phyloP scores from a whole-genome alignment of 1,284 basidiomycete genomes.

The Austroboletus rostrupii region DNA sequence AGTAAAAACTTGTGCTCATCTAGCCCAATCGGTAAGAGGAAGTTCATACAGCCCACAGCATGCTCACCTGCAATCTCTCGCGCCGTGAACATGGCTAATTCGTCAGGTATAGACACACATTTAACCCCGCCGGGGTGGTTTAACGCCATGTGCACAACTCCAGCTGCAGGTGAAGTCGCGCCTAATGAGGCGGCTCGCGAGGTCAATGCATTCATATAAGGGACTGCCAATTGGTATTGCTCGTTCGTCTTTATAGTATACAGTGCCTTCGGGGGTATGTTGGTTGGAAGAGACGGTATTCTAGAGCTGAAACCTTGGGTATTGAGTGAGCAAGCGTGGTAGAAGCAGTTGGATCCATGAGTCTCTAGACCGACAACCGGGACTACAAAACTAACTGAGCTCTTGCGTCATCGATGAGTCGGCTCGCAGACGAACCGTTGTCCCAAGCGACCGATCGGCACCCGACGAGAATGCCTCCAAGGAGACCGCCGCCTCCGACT shows the following conservation, averaged over 20 bases:
- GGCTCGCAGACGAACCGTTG: slow-evolving; percentile 42
- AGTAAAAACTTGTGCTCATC: slow-evolving; percentile 73
- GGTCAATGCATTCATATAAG: slow-evolving; percentile 51
- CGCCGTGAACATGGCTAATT: slow-evolving; percentile 59
- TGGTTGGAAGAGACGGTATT: slow-evolving; percentile 20
- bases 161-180: slow-evolving; percentile 58
- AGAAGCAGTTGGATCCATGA: slow-evolving; percentile 68
- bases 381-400: slow-evolving; percentile 38
- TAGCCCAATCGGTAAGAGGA: slow-evolving; percentile 26
- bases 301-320: slow-evolving; percentile 38
- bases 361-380: slow-evolving; percentile 65
- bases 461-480: slow-evolving; percentile 65
- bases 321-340: slow-evolving; percentile 64
- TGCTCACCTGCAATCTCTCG: slow-evolving; percentile 51
- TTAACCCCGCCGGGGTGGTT: slow-evolving; percentile 50
- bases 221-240: slow-evolving; percentile 45
- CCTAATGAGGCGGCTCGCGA: slow-evolving; percentile 69
- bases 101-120: slow-evolving; percentile 62
- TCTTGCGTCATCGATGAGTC: not conserved
- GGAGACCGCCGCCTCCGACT: slow-evolving; percentile 68
- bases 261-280: slow-evolving; percentile 27
- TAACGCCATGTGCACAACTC: slow-evolving; percentile 60
- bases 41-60: not conserved
- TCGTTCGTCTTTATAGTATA: slow-evolving; percentile 36
- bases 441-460: slow-evolving; percentile 62